Evolutionary conservation across 1,284 basidiomycete species (phyloP), one percentile per base, ranked within the genome.

Genomic region (Ceratobasidium sp.): DNA sequence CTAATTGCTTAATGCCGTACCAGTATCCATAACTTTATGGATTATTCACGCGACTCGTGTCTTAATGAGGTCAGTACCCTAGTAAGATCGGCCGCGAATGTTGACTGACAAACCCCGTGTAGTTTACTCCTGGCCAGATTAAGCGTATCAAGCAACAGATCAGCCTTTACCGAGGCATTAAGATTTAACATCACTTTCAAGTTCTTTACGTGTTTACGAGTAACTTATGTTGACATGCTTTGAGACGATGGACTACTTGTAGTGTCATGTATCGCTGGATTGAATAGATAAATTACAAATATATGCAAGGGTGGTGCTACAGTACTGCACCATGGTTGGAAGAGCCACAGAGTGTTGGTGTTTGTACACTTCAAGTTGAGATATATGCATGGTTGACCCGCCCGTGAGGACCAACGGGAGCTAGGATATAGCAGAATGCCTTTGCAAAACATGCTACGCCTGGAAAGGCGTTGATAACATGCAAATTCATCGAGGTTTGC

Each of bases 11-110:
- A n/a, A n/a, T 40, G 8, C 25, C n/a, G 3, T 40, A 13, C 25
- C 22, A 62, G 58, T 45, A 62, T 62, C 32, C 58, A 62, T 45
- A 62, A 62, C 58, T 62, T 62, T 22, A 62, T 62, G 58, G 58
- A 62, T 27, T 62, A 62, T 35, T 62, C 58, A 10, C 43, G 32
- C 29, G 58, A 62, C 31, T 31, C 32, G 31, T 62, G 58, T 20
- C 43, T 62, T 20, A 62, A 17, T 20, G 25, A 62, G 34, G 58
- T 62, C 6, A 50, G 58, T 62, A 22, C 17, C 2, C 25, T 17
- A 13, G 12, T 31, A 7, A 12, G 45, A 10, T n/a, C 47, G 15
- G 17, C 1, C 1, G n/a, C 8, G 3, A 25, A 38, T 15, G 10
- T 10, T 6, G 8, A 62, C 34, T 38, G 31, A 49, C 1, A 58